phyloP scores from a whole-genome alignment of 495 filamentous ascomycete species.

The Trichoderma reesei region DNA sequence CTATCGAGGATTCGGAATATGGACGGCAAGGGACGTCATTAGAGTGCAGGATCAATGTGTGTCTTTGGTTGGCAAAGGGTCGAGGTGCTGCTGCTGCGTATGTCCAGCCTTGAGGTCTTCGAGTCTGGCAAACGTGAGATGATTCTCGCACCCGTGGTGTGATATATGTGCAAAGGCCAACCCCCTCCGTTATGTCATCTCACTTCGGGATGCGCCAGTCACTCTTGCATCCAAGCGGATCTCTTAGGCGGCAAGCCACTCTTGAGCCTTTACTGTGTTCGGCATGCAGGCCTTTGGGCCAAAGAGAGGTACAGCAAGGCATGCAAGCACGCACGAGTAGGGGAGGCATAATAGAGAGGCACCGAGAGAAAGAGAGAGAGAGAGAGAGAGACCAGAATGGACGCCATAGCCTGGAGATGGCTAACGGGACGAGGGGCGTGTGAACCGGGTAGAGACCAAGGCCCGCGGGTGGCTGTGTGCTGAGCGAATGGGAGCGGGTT shows the following conservation, averaged over 20 bases:
- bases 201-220: conserved; percentile 6
- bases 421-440: not conserved
- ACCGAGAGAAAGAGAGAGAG: not conserved
- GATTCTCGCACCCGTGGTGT: conserved; percentile 4
- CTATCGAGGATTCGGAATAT: conserved; percentile 1
- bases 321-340: not conserved
- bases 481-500: not conserved
- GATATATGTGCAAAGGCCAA: conserved; percentile 3
- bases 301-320: conserved; percentile 7
- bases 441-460: not conserved
- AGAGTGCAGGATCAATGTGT: not conserved
- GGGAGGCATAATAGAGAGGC: not conserved
- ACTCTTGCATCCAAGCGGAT: conserved; percentile 2
- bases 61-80: not conserved
- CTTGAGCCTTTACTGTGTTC: conserved; percentile 4
- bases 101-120: not conserved
- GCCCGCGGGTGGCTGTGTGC: conserved; percentile 1
- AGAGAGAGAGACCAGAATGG: not conserved
- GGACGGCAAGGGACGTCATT: not conserved
- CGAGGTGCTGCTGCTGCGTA: not conserved
- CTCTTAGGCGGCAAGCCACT: conserved; percentile 7
- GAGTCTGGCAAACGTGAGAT: not conserved
- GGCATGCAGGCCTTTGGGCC: conserved; percentile 3
- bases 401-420: not conserved
- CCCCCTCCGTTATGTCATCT: conserved; percentile 8